Conservation (phyloP, 192 early-diverging fungal species). For the Backusella psychrophila region DNA sequence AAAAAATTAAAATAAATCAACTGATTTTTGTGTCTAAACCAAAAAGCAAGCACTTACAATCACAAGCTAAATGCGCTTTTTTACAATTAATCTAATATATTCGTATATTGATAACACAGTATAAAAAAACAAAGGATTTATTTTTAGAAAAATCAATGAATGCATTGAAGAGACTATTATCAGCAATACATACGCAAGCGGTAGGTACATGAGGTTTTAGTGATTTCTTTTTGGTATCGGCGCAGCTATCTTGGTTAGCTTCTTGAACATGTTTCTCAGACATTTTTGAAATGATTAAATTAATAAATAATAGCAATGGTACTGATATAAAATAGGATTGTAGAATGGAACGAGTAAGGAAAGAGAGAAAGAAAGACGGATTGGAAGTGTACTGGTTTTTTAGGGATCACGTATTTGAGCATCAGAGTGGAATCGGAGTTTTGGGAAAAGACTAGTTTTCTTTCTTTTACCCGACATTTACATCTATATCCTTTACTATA, state of each 20-base stretch:
- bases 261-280: not conserved
- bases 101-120: not conserved
- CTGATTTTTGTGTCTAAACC: not conserved
- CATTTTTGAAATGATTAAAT: not conserved
- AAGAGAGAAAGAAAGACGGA: not conserved
- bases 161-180: not conserved
- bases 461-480: not conserved
- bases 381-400: not conserved
- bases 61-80: constrained; percentile 84
- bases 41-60: constrained; percentile 53
- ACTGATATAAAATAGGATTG: not conserved
- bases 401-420: not conserved
- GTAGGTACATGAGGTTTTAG: constrained; percentile 70
- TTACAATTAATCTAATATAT: constrained; percentile 67
- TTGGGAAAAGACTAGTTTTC: not conserved
- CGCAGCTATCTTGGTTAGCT: not conserved
- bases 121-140: not conserved
- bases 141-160: not conserved
- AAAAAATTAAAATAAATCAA: not conserved
- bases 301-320: not conserved
- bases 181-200: constrained; percentile 56
- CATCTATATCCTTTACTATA: not conserved
- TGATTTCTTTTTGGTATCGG: not conserved
- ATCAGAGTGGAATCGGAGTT: not conserved
- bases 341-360: not conserved